Percentiles rank a stretch among this genome's conserved stretches.
These are phyloP conservation scores for Diaporthe australafricana DNA, from an alignment of 2,329 filamentous ascomycete genomes.

Conservation along the genomic window DNA sequence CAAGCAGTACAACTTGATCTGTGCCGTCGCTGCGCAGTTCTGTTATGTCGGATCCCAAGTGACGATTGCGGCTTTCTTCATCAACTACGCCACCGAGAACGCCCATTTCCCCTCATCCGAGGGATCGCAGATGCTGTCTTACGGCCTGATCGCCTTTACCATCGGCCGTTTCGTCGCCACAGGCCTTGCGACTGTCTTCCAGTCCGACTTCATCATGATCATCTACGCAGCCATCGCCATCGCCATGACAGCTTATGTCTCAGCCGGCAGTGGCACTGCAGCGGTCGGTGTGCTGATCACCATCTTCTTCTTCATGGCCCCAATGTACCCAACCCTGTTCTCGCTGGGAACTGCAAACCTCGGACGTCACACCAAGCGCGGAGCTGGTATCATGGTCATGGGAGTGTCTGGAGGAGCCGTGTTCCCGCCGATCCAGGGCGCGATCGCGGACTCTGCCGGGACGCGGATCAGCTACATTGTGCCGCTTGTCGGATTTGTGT, in stretches of 20 bases:
- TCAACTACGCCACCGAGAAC: constrained; percentile 56
- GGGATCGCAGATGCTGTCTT: constrained; percentile 65
- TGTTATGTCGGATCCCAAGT: constrained; percentile 73
- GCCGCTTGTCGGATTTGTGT: constrained; percentile 55
- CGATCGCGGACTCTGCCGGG: constrained; percentile 51
- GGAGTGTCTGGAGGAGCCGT: constrained; percentile 67
- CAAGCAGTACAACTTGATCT: constrained; percentile 71
- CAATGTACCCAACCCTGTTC: constrained; percentile 71
- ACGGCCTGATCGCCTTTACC: constrained; percentile 70
- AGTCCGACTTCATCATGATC: constrained; percentile 64
- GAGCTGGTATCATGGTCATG: constrained; percentile 64
- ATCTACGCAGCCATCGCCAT: constrained; percentile 50
- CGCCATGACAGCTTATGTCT: constrained; percentile 55
- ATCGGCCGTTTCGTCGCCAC: constrained; percentile 67
- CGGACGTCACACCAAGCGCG: constrained; percentile 66
- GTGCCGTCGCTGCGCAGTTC: constrained; percentile 71
- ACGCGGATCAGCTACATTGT: constrained; percentile 57
- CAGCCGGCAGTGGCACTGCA: constrained; percentile 51
- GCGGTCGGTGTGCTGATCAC: constrained; percentile 67
- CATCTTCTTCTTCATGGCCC: constrained; percentile 68
- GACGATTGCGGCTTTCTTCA: constrained; percentile 66
- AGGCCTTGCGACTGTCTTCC: constrained; percentile 65
- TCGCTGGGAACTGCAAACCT: constrained; percentile 68
- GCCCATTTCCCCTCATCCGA: constrained; percentile 39
- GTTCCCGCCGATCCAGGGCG: constrained; percentile 65